A percentile compares a stretch with the other conserved stretches of the same genome.
phyloP scores from a whole-genome alignment of 805 yeast species.

The Saturnispora bothae region DNA sequence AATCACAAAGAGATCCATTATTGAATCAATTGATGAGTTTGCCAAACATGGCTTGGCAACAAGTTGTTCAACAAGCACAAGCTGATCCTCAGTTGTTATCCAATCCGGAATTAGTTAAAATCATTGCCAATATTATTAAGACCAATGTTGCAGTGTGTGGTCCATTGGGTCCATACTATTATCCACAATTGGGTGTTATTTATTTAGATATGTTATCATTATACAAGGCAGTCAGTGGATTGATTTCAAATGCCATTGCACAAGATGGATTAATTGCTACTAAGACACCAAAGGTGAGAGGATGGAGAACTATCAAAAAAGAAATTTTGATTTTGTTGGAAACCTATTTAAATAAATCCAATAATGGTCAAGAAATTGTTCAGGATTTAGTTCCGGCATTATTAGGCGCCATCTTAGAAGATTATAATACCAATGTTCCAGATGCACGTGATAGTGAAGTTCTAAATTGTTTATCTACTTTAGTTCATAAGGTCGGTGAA shows the following conservation, averaged over 20 bases:
- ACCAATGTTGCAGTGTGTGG: constrained; percentile 93
- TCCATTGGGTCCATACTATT: constrained; percentile 87
- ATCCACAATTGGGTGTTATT: constrained; percentile 76
- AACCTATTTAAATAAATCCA: constrained; percentile 80
- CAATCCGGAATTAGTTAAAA: constrained; percentile 76
- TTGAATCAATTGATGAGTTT: constrained; percentile 73
- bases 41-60: constrained; percentile 92
- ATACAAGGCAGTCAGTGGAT: constrained; percentile 77
- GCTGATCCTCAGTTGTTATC: constrained; percentile 72
- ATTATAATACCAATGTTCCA: constrained; percentile 79
- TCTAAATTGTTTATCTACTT: constrained; percentile 84
- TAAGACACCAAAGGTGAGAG: constrained; percentile 89
- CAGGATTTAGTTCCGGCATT: constrained; percentile 74
- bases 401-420: constrained; percentile 77
- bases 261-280: constrained; percentile 81
- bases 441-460: constrained; percentile 98
- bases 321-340: constrained; percentile 85
- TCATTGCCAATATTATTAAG: constrained; percentile 86
- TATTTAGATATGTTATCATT: constrained; percentile 84
- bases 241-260: constrained; percentile 75
- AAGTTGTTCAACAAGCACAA: constrained; percentile 76
- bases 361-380: constrained; percentile 74
- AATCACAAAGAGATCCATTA: constrained; percentile 58
- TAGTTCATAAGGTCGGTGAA: constrained; percentile 79
- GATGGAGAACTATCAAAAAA: constrained; percentile 90